A percentile compares a stretch with the other conserved stretches of the same genome.
Evolutionary conservation across 768 basidiomycete genomes (phyloP).

Genomic region (Termitomyces sp.): DNA sequence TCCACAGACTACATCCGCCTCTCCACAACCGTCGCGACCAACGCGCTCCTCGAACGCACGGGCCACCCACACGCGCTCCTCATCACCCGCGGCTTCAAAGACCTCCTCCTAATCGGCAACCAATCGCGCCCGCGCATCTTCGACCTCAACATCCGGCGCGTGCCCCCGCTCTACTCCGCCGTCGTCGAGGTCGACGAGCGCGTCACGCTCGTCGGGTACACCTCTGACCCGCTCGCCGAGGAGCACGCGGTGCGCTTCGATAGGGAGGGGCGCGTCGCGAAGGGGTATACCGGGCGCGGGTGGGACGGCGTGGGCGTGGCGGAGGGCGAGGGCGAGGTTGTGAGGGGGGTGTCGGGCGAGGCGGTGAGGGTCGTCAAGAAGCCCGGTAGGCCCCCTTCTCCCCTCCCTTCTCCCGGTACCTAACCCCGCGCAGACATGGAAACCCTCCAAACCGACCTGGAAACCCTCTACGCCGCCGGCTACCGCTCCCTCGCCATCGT

Average conservation of each 20-base stretch:
- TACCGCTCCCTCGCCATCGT: slow-evolving; percentile 89
- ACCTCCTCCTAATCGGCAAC: slow-evolving; percentile 90
- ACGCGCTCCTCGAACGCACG: slow-evolving; percentile 92
- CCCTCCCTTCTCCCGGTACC: not conserved
- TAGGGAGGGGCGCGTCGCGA: slow-evolving; percentile 58
- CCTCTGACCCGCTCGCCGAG: slow-evolving; percentile 81
- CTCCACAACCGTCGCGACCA: slow-evolving; percentile 94
- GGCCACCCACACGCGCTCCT: slow-evolving; percentile 89
- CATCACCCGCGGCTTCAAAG: slow-evolving; percentile 89
- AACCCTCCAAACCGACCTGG: slow-evolving; percentile 55
- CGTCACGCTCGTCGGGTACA: slow-evolving; percentile 91
- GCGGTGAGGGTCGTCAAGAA: slow-evolving; percentile 79
- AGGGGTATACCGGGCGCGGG: slow-evolving; percentile 73
- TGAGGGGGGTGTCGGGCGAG: slow-evolving; percentile 82
- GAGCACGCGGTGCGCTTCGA: slow-evolving; percentile 76
- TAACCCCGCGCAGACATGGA: slow-evolving; percentile 43
- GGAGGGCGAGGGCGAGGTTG: slow-evolving; percentile 78
- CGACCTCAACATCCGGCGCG: slow-evolving; percentile 85
- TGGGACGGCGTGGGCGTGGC: slow-evolving; percentile 70
- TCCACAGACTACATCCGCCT: slow-evolving; percentile 83
- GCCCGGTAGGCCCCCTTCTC: slow-evolving; percentile 46
- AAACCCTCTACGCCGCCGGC: slow-evolving; percentile 72
- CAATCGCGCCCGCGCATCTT: slow-evolving; percentile 95
- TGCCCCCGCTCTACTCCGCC: slow-evolving; percentile 69
- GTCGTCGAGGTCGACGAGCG: slow-evolving; percentile 85